Base-by-base conservation (phyloP, 352 stramenopile species). In the Globisporangium polare region DNA sequence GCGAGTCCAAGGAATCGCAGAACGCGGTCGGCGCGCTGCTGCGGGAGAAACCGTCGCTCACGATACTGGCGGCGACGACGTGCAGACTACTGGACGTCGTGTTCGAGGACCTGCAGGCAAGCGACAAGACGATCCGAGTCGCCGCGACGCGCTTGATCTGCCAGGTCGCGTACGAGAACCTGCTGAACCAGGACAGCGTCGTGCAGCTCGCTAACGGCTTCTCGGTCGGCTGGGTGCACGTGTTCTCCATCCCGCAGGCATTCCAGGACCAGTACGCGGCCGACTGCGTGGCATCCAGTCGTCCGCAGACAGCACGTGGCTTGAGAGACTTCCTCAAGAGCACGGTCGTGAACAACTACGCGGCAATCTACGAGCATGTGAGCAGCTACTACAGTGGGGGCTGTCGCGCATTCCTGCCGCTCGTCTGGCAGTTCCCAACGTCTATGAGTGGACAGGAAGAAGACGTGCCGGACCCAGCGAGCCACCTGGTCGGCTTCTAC, bases 401-500 rank as follows among this genome's bases (percentile, higher is more conserved):
- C 13, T 88, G 77, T 47, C 45, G 35, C 2, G 65, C 71, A 17
- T 82, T 80, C 17, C 53, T 89, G 20, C 80, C 80, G 3, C 60
- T 88, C 13, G 80, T 67, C 56, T 89, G 80, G 80, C 63, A 59
- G 0, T 73, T 67, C 20, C 60, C 68, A 15, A 20, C 58, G 1
- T 12, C 29, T 33, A 7, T 50, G 13, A 57, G 4, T 13, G 20
- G 27, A 17, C 41, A 51, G n/a, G 33, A 71, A 27, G 53, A 33
- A 17, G 55, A 22, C 13, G 49, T 89, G 1, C 69, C 74, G 2
- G 77, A 89, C 50, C 80, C 80, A 18, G 64, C 63, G 5, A 71
- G 79, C 17, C 70, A 86, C 39, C 26, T 86, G 1, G 10, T 89
- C 5, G 80, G 74, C 0, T 86, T 88, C 59, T 88, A 75, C 51